These are phyloP conservation scores for Inga leiocalycina DNA, from an alignment of 306 rosid species.

Conservation along the genomic window DNA sequence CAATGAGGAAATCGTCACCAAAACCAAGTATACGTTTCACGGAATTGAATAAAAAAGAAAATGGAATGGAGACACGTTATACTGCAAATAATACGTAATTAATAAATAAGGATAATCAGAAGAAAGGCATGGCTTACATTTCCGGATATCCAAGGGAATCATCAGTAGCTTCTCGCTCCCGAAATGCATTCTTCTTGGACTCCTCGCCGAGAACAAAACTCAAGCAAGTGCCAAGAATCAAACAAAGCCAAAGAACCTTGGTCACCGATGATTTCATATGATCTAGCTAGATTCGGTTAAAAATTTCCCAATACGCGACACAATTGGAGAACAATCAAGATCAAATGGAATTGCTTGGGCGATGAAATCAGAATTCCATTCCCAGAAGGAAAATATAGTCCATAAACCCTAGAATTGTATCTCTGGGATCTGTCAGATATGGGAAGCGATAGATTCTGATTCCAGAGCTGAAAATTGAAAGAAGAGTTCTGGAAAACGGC, in stretches of 20 bases:
- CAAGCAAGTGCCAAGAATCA: slow-evolving; percentile 44
- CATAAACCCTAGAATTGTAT: slow-evolving; percentile 41
- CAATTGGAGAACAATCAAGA: not conserved
- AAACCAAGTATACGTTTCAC: slow-evolving; percentile 16
- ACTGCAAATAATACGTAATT: not conserved
- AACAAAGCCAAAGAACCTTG: slow-evolving; percentile 45
- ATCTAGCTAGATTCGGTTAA: slow-evolving; percentile 27
- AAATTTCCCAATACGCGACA: not conserved
- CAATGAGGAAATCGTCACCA: not conserved
- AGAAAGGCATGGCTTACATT: slow-evolving; percentile 48
- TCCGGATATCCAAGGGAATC: slow-evolving; percentile 79
- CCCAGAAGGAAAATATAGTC: not conserved
- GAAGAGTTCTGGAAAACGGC: not conserved
- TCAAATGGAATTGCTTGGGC: not conserved
- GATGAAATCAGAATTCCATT: slow-evolving; percentile 13
- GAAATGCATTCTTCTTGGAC: slow-evolving; percentile 63
- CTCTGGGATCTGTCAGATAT: not conserved
- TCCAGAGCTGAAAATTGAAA: not conserved
- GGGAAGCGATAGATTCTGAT: not conserved
- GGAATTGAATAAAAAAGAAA: not conserved
- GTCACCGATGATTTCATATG: slow-evolving; percentile 61
- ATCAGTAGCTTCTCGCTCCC: slow-evolving; percentile 91
- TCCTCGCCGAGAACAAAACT: slow-evolving; percentile 53
- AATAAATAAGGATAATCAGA: slow-evolving; percentile 9
- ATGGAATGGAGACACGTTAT: not conserved